Base-by-base conservation (phyloP, 164 flowering plant genomes). In the Vitis riparia region DNA sequence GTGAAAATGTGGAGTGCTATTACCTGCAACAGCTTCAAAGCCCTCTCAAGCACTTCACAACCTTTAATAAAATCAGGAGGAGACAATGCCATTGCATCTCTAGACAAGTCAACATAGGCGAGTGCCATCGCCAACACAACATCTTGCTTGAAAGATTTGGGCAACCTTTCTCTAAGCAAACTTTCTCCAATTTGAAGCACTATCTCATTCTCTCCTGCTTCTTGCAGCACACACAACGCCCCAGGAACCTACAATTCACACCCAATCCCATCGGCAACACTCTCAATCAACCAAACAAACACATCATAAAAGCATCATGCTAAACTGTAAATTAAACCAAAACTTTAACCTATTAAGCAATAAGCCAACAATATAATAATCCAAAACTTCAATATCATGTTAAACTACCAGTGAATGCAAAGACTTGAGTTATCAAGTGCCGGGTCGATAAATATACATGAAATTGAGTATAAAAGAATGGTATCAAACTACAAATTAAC, bases 21-120 rank as follows among this genome's bases (percentile, higher is more conserved):
- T 15, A 89, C 98, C 92, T 95, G 98, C 82, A 95, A 80, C 59
- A 95, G 86, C 80, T 86, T 95, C 81, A 95, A 81, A 66, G 99
- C 98, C 76, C 91, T 79, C 81, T 89, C 99, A 11, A 95, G 87
- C 65, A 83, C 73, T 71, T 93, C 95, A 78, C 96, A 90, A 50
- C 93, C 88, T 58, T 47, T 60, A 62, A 95, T 80, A 75, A 88
- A 84, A 85, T 93, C 94, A 0, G 99, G 98, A 0, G 94, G 96
- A 48, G 88, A 70, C 74, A 89, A 71, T 8, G 89, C 90, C 99
- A 95, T 91, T 3, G 94, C 92, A 80, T 95, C 97, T 82, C 99
- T 90, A 0, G 98, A 93, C 55, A 86, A 30, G 67, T 95, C 99
- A 56, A 95, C 96, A 74, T 85, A 95, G 8, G 99, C 94, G 65